Conservation (phyloP, 306 rosid genomes). For the Senna siamea region DNA sequence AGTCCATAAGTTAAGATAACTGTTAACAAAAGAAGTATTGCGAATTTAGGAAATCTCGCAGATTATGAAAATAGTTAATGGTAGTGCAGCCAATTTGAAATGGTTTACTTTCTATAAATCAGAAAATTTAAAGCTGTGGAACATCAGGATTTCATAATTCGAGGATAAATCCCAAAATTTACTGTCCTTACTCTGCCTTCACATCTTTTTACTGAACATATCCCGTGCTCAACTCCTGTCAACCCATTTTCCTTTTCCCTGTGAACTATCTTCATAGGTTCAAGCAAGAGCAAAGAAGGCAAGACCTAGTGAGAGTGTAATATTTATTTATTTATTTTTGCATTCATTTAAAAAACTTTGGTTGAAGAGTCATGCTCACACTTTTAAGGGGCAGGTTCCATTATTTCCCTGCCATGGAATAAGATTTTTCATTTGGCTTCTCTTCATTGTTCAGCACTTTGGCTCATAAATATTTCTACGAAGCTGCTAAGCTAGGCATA, state of each 20-base stretch:
- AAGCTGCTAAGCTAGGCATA: background rate
- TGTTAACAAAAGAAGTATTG: background rate
- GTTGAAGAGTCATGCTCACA: background rate
- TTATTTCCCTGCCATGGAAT: background rate
- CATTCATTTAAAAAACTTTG: background rate
- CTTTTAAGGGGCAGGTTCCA: background rate
- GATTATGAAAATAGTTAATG: background rate
- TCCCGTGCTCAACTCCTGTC: background rate
- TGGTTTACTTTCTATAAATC: too few species aligned
- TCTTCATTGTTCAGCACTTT: background rate
- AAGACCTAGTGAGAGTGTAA: background rate
- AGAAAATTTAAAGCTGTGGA: too few species aligned
- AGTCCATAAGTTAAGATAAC: background rate
- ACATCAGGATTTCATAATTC: background rate
- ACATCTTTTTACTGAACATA: background rate
- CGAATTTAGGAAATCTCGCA: background rate
- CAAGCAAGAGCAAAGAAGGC: background rate
- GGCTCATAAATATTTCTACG: background rate
- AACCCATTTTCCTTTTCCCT: background rate
- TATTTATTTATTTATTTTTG: background rate
- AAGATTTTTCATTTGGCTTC: background rate
- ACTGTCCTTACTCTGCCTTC: background rate
- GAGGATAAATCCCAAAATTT: background rate
- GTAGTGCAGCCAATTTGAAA: background rate
- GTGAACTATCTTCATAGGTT: background rate